phyloP scores from a whole-genome alignment of 352 stramenopile species.

The Pythium oligandrum region DNA sequence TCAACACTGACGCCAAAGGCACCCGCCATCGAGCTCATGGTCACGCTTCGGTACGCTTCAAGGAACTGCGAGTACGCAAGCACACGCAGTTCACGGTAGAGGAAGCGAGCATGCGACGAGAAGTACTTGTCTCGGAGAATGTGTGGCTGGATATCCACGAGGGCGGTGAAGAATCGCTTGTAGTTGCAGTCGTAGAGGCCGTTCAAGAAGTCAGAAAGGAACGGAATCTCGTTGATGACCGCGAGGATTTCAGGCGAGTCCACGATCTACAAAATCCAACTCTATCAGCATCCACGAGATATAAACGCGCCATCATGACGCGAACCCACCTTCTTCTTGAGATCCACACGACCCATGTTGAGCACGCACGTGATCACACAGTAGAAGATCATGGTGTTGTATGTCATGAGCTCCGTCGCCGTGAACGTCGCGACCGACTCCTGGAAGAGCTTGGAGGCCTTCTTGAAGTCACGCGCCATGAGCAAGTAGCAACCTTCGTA shows the following conservation, averaged over 20 bases:
- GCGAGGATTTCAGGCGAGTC: constrained; percentile 96
- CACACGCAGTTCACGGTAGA: constrained; percentile 97
- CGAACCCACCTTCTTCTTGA: constrained; percentile 93
- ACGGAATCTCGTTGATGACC: constrained; percentile 83
- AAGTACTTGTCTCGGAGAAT: constrained; percentile 94
- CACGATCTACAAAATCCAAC: constrained; percentile 52
- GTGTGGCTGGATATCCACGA: constrained; percentile 82
- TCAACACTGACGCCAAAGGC: constrained; percentile 94
- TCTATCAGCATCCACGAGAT: too few relatives aligned
- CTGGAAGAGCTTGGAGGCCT: constrained; percentile 90
- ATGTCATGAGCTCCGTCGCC: constrained; percentile 96
- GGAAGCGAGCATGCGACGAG: constrained; percentile 87
- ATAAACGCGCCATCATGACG: too few relatives aligned
- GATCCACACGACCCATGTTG: constrained; percentile 88
- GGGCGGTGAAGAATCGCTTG: constrained; percentile 94
- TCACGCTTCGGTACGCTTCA: constrained; percentile 96
- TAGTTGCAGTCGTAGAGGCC: constrained; percentile 98
- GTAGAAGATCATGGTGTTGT: constrained; percentile 98
- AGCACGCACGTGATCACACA: constrained; percentile 95
- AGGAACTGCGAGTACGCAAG: constrained; percentile 98
- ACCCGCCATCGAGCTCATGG: constrained; percentile 93
- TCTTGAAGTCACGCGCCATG: constrained; percentile 92
- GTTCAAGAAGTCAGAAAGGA: constrained; percentile 87
- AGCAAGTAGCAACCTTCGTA: constrained; percentile 96
- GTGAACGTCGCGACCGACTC: constrained; percentile 98